Percentiles rank a stretch among this genome's conserved stretches.
phyloP scores from a whole-genome alignment of 2,329 filamentous ascomycete species.

The Claviceps arundinis region DNA sequence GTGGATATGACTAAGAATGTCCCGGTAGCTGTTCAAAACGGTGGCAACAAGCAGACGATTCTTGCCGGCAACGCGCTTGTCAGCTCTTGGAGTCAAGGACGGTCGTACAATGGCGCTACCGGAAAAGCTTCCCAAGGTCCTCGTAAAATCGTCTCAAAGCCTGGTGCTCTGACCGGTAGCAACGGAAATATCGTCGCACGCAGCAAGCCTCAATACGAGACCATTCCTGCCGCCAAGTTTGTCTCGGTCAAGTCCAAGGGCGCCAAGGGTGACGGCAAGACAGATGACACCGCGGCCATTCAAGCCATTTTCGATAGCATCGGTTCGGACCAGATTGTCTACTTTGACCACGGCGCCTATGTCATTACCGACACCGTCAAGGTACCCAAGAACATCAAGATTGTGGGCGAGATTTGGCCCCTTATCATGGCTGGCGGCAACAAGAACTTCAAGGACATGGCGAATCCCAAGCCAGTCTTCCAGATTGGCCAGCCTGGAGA shows the following conservation, averaged over 20 bases:
- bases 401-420: slow-evolving; percentile 86
- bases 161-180: slow-evolving; percentile 48
- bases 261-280: slow-evolving; percentile 73
- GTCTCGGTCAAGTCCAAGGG: slow-evolving; percentile 72
- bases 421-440: slow-evolving; percentile 71
- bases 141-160: slow-evolving; percentile 44
- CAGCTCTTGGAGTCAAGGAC: slow-evolving; percentile 66
- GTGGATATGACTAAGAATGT: slow-evolving; percentile 65
- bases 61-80: slow-evolving; percentile 59
- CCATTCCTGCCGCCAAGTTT: slow-evolving; percentile 53
- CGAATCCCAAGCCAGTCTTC: slow-evolving; percentile 71
- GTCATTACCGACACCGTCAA: slow-evolving; percentile 55
- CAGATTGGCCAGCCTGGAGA: slow-evolving; percentile 71
- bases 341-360: slow-evolving; percentile 65
- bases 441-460: slow-evolving; percentile 56
- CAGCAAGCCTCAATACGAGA: slow-evolving; percentile 79
- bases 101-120: slow-evolving; percentile 44
- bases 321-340: slow-evolving; percentile 51
- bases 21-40: slow-evolving; percentile 49
- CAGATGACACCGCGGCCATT: slow-evolving; percentile 78
- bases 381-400: slow-evolving; percentile 67
- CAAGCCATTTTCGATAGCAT: slow-evolving; percentile 63
- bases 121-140: slow-evolving; percentile 46
- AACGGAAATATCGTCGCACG: slow-evolving; percentile 65
- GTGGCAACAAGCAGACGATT: slow-evolving; percentile 42